phyloP scores from a whole-genome alignment of 768 basidiomycete species.

The Pleurotus ostreatus region DNA sequence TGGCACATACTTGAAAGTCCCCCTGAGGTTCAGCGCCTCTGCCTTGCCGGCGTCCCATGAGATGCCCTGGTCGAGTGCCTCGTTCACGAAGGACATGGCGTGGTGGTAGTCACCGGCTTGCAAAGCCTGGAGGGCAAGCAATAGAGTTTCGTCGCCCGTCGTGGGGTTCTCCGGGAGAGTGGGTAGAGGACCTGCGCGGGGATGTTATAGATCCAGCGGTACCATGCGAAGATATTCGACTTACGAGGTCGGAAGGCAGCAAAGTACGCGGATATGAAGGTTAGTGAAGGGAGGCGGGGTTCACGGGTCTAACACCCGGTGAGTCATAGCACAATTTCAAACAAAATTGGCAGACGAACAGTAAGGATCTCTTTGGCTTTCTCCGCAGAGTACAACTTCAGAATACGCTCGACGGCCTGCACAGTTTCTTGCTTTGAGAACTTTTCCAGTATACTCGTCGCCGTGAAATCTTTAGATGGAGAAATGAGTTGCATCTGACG shows the following conservation, averaged over 20 bases:
- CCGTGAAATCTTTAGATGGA: constrained; percentile 74
- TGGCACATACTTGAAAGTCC: constrained; percentile 83
- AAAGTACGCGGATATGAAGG: constrained; percentile 94
- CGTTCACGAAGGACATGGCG: constrained; percentile 73
- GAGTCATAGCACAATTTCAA: too few species aligned
- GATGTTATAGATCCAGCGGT: constrained; percentile 5
- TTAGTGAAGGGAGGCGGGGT: constrained; percentile 80
- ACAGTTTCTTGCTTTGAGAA: constrained; percentile 82
- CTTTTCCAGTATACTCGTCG: constrained; percentile 91
- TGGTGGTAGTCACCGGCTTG: constrained; percentile 82
- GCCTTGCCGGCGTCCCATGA: constrained; percentile 73
- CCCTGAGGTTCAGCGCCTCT: constrained; percentile 88
- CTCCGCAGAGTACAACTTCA: constrained; percentile 74
- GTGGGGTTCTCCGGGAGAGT: constrained; percentile 69
- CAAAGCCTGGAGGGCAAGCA: constrained; percentile 79
- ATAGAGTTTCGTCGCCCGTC: constrained; percentile 79
- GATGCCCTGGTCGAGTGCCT: constrained; percentile 83
- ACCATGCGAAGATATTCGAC: constrained; percentile 21
- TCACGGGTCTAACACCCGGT: constrained; percentile 47
- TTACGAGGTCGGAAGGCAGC: constrained; percentile 90
- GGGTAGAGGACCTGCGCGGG: constrained; percentile 55
- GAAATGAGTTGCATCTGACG: not conserved
- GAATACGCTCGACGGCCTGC: constrained; percentile 83
- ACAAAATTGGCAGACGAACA: constrained; percentile 31
- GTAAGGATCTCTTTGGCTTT: constrained; percentile 71